Percentiles rank a stretch among this genome's conserved stretches.
These are phyloP conservation scores for Magnusiomyces suaveolens DNA, from an alignment of 1,139 yeast species.

Conservation along the genomic window DNA sequence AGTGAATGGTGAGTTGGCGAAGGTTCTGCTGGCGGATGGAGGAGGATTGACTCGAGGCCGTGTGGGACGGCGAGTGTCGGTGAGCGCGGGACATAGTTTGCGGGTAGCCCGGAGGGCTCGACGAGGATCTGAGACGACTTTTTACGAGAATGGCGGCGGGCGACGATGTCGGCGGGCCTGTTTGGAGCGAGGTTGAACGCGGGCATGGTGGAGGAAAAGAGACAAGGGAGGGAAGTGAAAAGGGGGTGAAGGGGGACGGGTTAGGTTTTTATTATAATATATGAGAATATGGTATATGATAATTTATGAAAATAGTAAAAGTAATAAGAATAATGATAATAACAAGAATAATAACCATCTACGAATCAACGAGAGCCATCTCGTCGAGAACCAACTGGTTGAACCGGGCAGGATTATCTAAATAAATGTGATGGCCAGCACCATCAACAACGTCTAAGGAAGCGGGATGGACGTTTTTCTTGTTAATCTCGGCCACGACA, in stretches of 20 bases:
- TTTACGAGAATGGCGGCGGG: slow-evolving; percentile 24
- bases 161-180: background rate
- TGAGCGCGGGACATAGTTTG: slow-evolving; percentile 14
- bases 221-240: too few species aligned
- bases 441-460: slow-evolving; percentile 39
- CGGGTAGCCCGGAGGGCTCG: slow-evolving; percentile 25
- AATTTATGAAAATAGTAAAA: too few species aligned
- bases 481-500: slow-evolving; percentile 10
- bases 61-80: slow-evolving; percentile 14
- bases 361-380: slow-evolving; percentile 13
- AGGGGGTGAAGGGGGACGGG: too few species aligned
- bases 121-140: slow-evolving; percentile 30
- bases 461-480: background rate
- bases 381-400: slow-evolving; percentile 37
- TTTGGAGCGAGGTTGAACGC: background rate
- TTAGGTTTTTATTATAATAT: too few species aligned
- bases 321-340: background rate
- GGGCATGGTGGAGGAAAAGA: too few species aligned
- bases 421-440: slow-evolving; percentile 72
- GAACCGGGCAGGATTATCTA: slow-evolving; percentile 62
- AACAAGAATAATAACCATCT: background rate
- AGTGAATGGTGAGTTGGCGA: background rate
- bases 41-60: slow-evolving; percentile 7
- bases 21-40: background rate
- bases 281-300: too few species aligned